phyloP scores from a whole-genome alignment of 306 rosid genomes.

The Sophora flavescens region DNA sequence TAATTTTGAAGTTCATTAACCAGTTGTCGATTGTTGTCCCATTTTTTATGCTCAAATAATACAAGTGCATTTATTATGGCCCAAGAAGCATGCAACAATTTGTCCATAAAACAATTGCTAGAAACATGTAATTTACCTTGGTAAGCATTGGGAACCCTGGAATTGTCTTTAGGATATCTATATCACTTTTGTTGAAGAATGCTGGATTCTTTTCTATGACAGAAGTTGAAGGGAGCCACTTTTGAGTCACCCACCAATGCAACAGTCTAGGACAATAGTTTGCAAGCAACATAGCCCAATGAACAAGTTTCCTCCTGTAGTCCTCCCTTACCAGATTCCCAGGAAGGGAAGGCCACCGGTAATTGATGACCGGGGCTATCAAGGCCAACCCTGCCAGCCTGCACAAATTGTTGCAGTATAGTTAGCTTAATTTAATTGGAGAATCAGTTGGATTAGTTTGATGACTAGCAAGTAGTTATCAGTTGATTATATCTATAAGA shows the following conservation, averaged over 20 bases:
- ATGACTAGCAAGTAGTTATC: not conserved
- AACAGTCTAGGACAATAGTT: slow-evolving; percentile 69
- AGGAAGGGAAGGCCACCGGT: slow-evolving; percentile 89
- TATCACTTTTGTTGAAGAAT: slow-evolving; percentile 76
- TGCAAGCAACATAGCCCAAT: slow-evolving; percentile 72
- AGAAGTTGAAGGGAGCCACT: slow-evolving; percentile 92
- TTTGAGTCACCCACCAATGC: slow-evolving; percentile 91
- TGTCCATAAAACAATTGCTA: not conserved
- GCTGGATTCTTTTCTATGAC: slow-evolving; percentile 75
- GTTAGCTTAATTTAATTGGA: not conserved
- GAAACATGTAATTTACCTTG: slow-evolving; percentile 62
- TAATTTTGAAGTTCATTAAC: too few relatives aligned
- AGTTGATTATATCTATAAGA: not conserved
- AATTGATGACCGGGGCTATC: slow-evolving; percentile 83
- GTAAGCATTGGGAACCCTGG: slow-evolving; percentile 90
- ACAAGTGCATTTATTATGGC: not conserved
- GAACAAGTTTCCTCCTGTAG: slow-evolving; percentile 67
- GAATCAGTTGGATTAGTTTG: not conserved
- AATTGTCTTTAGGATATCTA: slow-evolving; percentile 71
- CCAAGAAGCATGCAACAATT: not conserved
- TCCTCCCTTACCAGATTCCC: slow-evolving; percentile 68
- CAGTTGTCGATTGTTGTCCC: too few relatives aligned
- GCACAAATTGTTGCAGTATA: slow-evolving; percentile 37
- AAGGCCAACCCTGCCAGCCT: slow-evolving; percentile 89
- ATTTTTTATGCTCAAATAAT: too few relatives aligned